These are phyloP conservation scores for Ophiostoma ips DNA, from an alignment of 2,329 filamentous ascomycete species.

Conservation along the genomic window DNA sequence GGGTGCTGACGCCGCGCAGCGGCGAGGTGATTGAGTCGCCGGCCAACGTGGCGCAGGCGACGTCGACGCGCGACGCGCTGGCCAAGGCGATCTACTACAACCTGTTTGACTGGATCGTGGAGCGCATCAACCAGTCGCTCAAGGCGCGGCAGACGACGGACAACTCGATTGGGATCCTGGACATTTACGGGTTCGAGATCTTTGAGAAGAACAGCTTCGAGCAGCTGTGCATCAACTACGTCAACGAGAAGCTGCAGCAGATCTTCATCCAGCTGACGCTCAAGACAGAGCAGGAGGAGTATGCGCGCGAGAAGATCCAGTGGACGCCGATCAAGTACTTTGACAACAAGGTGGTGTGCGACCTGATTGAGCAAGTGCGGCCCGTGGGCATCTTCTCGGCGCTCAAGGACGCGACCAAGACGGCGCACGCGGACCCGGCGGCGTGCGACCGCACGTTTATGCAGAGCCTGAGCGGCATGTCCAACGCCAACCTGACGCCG, in stretches of 20 bases:
- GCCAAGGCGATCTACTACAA: conserved; percentile 96
- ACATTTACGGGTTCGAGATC: conserved; percentile 99
- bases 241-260: conserved; percentile 97
- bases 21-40: conserved; percentile 60
- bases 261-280: conserved; percentile 97
- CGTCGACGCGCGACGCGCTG: conserved; percentile 76
- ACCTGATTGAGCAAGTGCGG: conserved; percentile 82
- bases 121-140: conserved; percentile 77
- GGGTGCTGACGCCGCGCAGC: conserved; percentile 59
- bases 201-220: conserved; percentile 99
- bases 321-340: conserved; percentile 99
- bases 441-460: conserved; percentile 95
- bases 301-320: conserved; percentile 86
- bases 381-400: conserved; percentile 90
- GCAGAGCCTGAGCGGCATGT: conserved; percentile 79
- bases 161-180: conserved; percentile 89
- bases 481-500: conserved; percentile 80
- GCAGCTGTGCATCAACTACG: conserved; percentile 98
- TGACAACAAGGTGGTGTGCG: conserved; percentile 98
- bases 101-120: conserved; percentile 96
- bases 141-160: conserved; percentile 60
- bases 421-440: conserved; percentile 88
- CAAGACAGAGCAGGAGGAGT: conserved; percentile 96
- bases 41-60: conserved; percentile 75
- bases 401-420: conserved; percentile 94